Percentiles rank a stretch among this genome's conserved stretches.
phyloP scores from a whole-genome alignment of 805 yeast species.

The Saccharomyces eubayanus region DNA sequence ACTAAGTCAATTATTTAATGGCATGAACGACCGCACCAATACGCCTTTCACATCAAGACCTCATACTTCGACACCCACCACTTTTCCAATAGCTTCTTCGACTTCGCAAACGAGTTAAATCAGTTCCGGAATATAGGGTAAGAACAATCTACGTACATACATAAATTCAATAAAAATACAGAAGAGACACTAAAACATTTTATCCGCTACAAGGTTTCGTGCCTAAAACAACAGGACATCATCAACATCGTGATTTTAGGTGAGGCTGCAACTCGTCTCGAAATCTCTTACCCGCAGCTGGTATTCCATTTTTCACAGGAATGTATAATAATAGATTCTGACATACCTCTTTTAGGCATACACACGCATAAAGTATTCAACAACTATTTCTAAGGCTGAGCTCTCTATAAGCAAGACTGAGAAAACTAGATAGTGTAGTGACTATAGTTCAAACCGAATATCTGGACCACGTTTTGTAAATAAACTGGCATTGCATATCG shows the following conservation, averaged over 20 bases:
- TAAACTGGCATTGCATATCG: background rate
- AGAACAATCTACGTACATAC: background rate
- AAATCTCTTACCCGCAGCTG: background rate
- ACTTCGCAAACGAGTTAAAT: background rate
- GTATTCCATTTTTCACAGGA: background rate
- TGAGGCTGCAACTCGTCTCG: background rate
- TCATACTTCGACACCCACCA: background rate
- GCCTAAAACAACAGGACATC: background rate
- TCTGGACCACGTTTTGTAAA: background rate
- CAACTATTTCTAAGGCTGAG: background rate
- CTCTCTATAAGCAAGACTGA: background rate
- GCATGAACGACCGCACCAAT: background rate
- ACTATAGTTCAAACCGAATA: background rate
- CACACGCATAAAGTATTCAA: background rate
- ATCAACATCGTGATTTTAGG: background rate
- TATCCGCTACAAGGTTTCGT: background rate
- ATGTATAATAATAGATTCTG: background rate
- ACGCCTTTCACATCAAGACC: background rate
- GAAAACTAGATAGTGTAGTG: background rate
- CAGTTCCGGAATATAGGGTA: background rate
- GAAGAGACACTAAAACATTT: background rate
- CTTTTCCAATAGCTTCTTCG: background rate
- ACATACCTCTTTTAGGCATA: background rate
- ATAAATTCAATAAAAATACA: background rate
- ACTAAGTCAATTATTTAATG: background rate